Evolutionary conservation across 192 early-diverging fungal species (phyloP).

Genomic region (Paraglomus occultum): DNA sequence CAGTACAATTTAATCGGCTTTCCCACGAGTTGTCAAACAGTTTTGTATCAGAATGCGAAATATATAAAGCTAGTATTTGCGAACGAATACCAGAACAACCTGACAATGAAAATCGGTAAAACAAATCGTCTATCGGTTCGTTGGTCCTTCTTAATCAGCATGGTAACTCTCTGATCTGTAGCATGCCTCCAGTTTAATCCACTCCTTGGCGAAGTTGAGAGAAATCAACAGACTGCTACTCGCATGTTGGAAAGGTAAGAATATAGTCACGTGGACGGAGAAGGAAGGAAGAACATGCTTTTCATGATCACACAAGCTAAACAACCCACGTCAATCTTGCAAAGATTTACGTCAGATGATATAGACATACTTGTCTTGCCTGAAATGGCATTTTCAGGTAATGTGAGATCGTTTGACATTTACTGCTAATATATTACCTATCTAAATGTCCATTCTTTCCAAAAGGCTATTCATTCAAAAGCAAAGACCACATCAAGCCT

Average conservation of each 20-base stretch:
- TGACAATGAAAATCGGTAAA: no score
- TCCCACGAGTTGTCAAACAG: no score
- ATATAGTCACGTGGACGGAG: neutral
- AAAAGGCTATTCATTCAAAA: slow-evolving; percentile 66
- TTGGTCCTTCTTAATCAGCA: no score
- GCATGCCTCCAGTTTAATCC: slow-evolving; percentile 19
- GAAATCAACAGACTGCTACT: slow-evolving; percentile 15
- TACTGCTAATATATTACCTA: neutral
- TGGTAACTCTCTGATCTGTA: no score
- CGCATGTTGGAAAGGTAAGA: neutral
- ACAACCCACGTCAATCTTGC: neutral
- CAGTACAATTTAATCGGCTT: no score
- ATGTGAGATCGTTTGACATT: neutral
- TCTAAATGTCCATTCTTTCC: slow-evolving; percentile 1
- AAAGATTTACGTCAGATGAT: slow-evolving; percentile 48
- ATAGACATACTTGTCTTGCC: slow-evolving; percentile 72
- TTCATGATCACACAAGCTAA: neutral
- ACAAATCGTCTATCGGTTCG: no score
- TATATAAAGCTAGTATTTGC: no score
- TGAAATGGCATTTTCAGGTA: slow-evolving; percentile 79
- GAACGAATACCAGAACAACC: no score
- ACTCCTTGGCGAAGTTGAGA: slow-evolving; percentile 10
- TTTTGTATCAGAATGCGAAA: no score
- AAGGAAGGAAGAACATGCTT: neutral
- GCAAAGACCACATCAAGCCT: slow-evolving; percentile 53